Base-by-base conservation (phyloP, 257 asterid genomes). In the Linaria vulgaris region DNA sequence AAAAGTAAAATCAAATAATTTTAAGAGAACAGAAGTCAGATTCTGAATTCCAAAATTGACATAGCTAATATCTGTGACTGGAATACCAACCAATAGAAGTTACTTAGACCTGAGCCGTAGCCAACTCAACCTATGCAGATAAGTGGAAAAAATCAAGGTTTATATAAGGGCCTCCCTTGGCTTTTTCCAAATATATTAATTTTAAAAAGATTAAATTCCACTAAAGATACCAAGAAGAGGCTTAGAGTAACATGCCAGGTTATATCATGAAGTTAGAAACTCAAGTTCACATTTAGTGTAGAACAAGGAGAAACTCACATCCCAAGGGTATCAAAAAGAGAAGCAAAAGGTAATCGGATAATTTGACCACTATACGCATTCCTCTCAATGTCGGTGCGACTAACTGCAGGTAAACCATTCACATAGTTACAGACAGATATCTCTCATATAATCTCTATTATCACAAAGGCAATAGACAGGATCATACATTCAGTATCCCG, bases 311-410 rank as follows among this genome's bases (percentile, higher is more conserved):
- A 64, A 43, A 88, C 96, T 88, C 67, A 91, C 98, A 80, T 74
- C 85, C 96, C 91, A 71, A 90, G 95, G 39, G 85, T 80, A 80
- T 90, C 99, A 72, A 84, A 88, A n/a, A 94, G 88, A 73, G 96
- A 85, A 44, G 99, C 94, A 72, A 94, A 94, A 65, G 99, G 92
- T 60, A 94, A 60, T 74, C 94, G 88, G 68, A 81, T 79, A 63
- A 82, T 83, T 17, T 84, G 81, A 59, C 85, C 91, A 81, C 63
- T 64, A 31, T 69, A 83, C 25, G 79, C 88, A 74, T 90, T 84
- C 63, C 92, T 95, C 79, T 90, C 95, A 60, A 83, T 72, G 67
- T 94, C 97, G 17, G 51, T 58, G 23, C 95, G 88, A 82, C 88
- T 92, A 83, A 90, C 99, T 94, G 92, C 78, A 71, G 69, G 79